A percentile compares a stretch with the other conserved stretches of the same genome.
phyloP scores from a whole-genome alignment of 2,329 filamentous ascomycete genomes.

The Pestalotiopsis fici region DNA sequence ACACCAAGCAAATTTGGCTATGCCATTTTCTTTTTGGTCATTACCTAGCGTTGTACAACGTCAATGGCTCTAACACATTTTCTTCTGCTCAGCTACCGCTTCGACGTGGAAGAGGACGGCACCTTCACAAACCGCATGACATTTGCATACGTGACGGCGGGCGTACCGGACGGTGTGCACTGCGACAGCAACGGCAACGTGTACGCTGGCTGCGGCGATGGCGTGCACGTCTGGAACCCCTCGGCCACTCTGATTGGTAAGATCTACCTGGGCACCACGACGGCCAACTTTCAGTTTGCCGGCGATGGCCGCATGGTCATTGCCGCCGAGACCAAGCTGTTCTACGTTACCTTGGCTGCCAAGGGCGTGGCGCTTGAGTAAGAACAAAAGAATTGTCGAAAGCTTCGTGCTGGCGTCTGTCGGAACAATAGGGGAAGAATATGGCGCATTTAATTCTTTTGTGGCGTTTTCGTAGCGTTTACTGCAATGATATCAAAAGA shows the following conservation, averaged over 20 bases:
- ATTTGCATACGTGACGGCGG: constrained; percentile 57
- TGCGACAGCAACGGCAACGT: constrained; percentile 56
- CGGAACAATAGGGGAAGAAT: neutral
- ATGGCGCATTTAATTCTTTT: neutral
- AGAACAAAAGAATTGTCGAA: too few species aligned
- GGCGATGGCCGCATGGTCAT: constrained; percentile 42
- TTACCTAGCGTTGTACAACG: too few species aligned
- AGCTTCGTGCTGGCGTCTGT: too few species aligned
- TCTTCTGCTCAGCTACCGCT: constrained; percentile 50
- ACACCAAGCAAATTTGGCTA: too few species aligned
- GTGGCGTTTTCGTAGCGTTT: neutral
- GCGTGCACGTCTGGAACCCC: constrained; percentile 50
- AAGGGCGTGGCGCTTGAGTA: neutral
- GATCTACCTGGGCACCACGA: constrained; percentile 50
- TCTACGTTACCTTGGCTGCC: constrained; percentile 34
- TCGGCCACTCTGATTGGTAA: constrained; percentile 55
- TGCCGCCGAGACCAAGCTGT: constrained; percentile 40
- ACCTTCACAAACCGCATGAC: constrained; percentile 48
- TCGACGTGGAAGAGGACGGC: constrained; percentile 43
- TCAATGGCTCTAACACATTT: neutral
- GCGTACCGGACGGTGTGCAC: constrained; percentile 63
- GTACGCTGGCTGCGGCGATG: constrained; percentile 52
- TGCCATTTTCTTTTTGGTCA: too few species aligned
- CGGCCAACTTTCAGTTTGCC: constrained; percentile 51
- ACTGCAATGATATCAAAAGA: neutral